These are phyloP conservation scores for Epichloe glyceriae DNA, from an alignment of 2,329 filamentous ascomycete species.

Conservation along the genomic window DNA sequence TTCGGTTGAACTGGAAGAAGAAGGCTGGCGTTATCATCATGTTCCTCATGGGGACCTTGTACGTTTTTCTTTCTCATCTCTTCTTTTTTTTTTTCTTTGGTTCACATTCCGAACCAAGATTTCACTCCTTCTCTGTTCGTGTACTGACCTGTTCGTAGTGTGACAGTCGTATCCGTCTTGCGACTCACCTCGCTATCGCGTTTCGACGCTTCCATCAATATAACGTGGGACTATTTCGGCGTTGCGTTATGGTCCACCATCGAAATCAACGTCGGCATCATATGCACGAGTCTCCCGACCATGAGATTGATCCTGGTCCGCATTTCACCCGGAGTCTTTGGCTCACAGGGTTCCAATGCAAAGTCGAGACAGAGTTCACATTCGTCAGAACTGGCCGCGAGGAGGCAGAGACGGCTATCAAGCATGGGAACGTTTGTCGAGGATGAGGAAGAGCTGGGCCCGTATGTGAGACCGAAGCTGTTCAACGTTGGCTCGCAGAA, in stretches of 20 bases:
- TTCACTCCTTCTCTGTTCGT: not conserved
- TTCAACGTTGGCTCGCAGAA: not conserved
- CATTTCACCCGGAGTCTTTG: conserved; percentile 1
- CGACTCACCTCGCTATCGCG: conserved; percentile 15
- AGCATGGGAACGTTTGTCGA: conserved; percentile 1
- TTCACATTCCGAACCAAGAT: not conserved
- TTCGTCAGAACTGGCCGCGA: not conserved
- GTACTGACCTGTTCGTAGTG: conserved; percentile 6
- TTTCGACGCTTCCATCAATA: conserved; percentile 13
- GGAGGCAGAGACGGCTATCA: conserved; percentile 1
- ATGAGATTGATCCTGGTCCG: conserved; percentile 11
- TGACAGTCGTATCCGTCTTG: conserved; percentile 18
- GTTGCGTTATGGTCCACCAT: conserved; percentile 17
- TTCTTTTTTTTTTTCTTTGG: not conserved
- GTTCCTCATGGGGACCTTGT: conserved; percentile 31
- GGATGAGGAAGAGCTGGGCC: not conserved
- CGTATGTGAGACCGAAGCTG: not conserved
- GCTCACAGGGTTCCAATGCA: not conserved
- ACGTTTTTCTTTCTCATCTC: conserved; percentile 8
- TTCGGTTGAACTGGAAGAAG: conserved; percentile 29
- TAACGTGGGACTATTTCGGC: conserved; percentile 13
- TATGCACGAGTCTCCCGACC: conserved; percentile 19
- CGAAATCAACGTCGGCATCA: conserved; percentile 19
- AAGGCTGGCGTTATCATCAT: conserved; percentile 31
- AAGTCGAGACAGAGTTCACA: not conserved